Evolutionary conservation across 2,329 filamentous ascomycete species (phyloP).

Genomic region (Xenoacremonium recifei): DNA sequence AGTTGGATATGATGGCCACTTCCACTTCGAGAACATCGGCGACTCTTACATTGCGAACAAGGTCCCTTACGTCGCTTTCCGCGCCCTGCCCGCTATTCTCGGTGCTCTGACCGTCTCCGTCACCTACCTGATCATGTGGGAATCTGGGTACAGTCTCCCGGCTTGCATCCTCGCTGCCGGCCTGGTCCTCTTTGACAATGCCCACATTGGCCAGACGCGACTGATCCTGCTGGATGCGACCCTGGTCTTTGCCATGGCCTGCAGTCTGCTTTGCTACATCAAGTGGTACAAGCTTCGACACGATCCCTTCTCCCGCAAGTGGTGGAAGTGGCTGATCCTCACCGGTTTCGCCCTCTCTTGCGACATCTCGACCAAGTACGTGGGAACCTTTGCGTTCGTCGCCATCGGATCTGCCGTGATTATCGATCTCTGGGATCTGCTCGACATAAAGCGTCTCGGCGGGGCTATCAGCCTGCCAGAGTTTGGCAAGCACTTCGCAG

Average conservation of each 20-base stretch:
- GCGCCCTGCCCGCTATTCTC: constrained; percentile 86
- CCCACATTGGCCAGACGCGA: constrained; percentile 93
- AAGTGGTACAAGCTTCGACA: constrained; percentile 97
- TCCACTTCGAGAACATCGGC: constrained; percentile 98
- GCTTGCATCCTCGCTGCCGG: constrained; percentile 85
- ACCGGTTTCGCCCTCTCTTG: constrained; percentile 94
- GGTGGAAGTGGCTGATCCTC: constrained; percentile 99
- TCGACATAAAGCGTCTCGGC: constrained; percentile 82
- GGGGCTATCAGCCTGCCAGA: constrained; percentile 76
- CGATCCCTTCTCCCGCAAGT: constrained; percentile 85
- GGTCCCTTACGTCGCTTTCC: constrained; percentile 94
- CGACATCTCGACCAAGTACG: constrained; percentile 98
- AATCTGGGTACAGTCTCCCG: constrained; percentile 94
- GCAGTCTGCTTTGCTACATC: constrained; percentile 90
- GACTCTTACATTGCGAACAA: constrained; percentile 97
- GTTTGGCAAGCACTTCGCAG: constrained; percentile 87
- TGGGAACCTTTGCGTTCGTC: constrained; percentile 94
- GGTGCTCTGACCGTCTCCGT: constrained; percentile 93
- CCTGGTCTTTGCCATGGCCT: constrained; percentile 91
- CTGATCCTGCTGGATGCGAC: constrained; percentile 94
- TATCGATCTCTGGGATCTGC: constrained; percentile 92
- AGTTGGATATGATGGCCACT: constrained; percentile 93
- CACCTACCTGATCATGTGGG: constrained; percentile 98
- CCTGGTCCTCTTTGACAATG: constrained; percentile 92
- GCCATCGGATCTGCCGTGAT: constrained; percentile 91